A percentile compares a stretch with the other conserved stretches of the same genome.
phyloP scores from a whole-genome alignment of 1,139 yeast genomes.

The Suhomyces coccinellae region DNA sequence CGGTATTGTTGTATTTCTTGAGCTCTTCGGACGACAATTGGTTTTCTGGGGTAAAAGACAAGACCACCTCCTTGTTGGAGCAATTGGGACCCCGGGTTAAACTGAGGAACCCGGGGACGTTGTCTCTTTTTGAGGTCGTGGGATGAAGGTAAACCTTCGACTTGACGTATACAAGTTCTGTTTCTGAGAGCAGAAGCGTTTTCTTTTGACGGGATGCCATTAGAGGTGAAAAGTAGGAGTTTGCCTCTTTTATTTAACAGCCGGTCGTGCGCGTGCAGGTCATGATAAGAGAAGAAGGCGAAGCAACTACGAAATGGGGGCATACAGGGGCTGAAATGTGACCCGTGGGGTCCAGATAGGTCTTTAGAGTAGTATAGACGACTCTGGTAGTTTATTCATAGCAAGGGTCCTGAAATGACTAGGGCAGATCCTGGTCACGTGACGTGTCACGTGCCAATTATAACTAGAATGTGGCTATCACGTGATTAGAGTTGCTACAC shows the following conservation, averaged over 20 bases:
- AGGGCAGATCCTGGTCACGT: no score
- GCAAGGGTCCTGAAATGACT: background rate
- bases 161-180: constrained; percentile 53
- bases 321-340: background rate
- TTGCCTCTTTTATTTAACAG: constrained; percentile 1
- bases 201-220: constrained; percentile 2
- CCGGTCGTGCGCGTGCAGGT: constrained; percentile 1
- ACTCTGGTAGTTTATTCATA: no score
- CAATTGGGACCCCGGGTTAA: constrained; percentile 57
- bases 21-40: constrained; percentile 50
- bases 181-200: constrained; percentile 25
- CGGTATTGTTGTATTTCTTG: constrained; percentile 53
- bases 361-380: no score
- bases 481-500: no score
- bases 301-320: background rate
- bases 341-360: no score
- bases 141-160: constrained; percentile 84
- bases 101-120: constrained; percentile 73
- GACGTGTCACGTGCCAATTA: no score
- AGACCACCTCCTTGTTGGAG: constrained; percentile 55
- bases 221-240: background rate
- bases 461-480: no score
- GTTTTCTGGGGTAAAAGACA: constrained; percentile 79
- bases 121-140: constrained; percentile 68
- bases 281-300: constrained; percentile 2